A percentile compares a stretch with the other conserved stretches of the same genome.
phyloP scores from a whole-genome alignment of 2,329 filamentous ascomycete species.

The Curvularia verruculosa region DNA sequence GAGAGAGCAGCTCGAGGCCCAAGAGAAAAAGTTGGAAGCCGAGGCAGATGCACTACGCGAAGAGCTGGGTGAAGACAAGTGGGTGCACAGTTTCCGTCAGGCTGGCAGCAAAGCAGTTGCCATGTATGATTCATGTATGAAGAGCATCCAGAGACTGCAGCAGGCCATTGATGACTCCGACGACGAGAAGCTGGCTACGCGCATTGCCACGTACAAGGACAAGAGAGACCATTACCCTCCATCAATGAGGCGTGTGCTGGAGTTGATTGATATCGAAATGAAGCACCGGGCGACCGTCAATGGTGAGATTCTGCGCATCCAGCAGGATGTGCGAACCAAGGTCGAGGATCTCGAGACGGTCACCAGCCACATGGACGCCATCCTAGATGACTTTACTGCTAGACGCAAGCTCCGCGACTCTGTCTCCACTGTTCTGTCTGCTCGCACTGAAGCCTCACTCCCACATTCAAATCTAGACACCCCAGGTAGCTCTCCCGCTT shows the following conservation, averaged over 20 bases:
- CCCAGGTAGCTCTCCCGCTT: constrained; percentile 68
- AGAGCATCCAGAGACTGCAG: constrained; percentile 80
- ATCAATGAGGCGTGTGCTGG: constrained; percentile 87
- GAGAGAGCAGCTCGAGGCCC: constrained; percentile 75
- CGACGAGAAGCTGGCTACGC: constrained; percentile 66
- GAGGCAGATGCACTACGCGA: constrained; percentile 89
- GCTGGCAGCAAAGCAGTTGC: constrained; percentile 91
- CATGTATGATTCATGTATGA: constrained; percentile 94
- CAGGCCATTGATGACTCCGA: constrained; percentile 78
- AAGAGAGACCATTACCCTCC: constrained; percentile 95
- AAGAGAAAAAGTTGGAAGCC: constrained; percentile 84
- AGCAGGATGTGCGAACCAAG: constrained; percentile 82
- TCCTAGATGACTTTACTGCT: constrained; percentile 71
- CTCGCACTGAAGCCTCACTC: constrained; percentile 71
- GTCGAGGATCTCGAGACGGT: constrained; percentile 78
- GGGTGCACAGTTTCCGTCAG: constrained; percentile 93
- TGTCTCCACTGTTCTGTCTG: constrained; percentile 85
- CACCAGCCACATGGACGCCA: constrained; percentile 76
- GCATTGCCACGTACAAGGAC: constrained; percentile 89
- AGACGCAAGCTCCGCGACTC: constrained; percentile 86
- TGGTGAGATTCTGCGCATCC: constrained; percentile 86
- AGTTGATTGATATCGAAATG: constrained; percentile 95
- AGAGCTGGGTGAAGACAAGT: constrained; percentile 92
- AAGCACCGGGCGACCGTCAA: constrained; percentile 95
- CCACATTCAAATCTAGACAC: constrained; percentile 70